Conservation (phyloP, 1,139 yeast species). For the Yamadazyma spencermartinsiae region DNA sequence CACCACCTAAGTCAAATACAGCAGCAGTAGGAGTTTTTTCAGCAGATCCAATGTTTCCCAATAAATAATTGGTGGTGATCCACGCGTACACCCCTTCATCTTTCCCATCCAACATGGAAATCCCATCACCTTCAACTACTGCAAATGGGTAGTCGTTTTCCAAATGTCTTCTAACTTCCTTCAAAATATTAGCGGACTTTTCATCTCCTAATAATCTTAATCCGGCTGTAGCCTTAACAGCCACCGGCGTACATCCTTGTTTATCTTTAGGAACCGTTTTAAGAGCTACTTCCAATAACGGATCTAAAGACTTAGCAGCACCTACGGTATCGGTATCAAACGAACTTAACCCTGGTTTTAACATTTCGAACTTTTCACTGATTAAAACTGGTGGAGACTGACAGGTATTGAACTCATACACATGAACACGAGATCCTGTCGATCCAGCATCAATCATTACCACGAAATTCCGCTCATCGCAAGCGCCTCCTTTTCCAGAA, state of each 20-base stretch:
- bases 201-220: constrained; percentile 80
- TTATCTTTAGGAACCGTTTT: constrained; percentile 69
- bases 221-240: constrained; percentile 98
- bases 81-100: constrained; percentile 99
- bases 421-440: constrained; percentile 93
- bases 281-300: constrained; percentile 72
- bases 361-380: constrained; percentile 81
- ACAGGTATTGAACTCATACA: constrained; percentile 88
- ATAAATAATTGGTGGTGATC: constrained; percentile 91
- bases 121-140: constrained; percentile 80
- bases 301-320: constrained; percentile 87
- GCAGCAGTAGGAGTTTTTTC: constrained; percentile 86
- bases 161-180: constrained; percentile 73
- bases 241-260: constrained; percentile 84
- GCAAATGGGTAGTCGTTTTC: constrained; percentile 86
- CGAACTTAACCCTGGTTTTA: constrained; percentile 88
- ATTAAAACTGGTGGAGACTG: constrained; percentile 76
- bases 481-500: constrained; percentile 9
- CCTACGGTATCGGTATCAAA: constrained; percentile 77
- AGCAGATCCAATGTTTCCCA: constrained; percentile 85
- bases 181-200: constrained; percentile 67
- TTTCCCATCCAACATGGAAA: constrained; percentile 90
- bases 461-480: constrained; percentile 49
- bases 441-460: constrained; percentile 98
- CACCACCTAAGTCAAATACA: constrained; percentile 97